Conservation (phyloP, 1,139 yeast genomes). For the Kluyveromyces marxianus region DNA sequence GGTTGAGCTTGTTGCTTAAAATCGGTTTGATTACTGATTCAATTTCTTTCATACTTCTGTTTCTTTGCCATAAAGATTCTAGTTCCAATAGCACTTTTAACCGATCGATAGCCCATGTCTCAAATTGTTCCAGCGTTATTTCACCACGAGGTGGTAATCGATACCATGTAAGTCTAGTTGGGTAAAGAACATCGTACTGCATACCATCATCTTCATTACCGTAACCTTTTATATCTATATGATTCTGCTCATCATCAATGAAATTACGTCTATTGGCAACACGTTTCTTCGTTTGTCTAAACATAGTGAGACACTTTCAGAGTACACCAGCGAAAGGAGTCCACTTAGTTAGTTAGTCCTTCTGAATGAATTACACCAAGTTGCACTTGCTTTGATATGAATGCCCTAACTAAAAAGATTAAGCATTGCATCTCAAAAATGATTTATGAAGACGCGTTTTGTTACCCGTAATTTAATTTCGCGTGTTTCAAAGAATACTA, state of each 20-base stretch:
- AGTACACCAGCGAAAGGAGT: neutral
- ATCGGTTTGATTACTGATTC: constrained; percentile 60
- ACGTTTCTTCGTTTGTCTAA: constrained; percentile 67
- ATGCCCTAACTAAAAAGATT: neutral
- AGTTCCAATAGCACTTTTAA: constrained; percentile 76
- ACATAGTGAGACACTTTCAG: constrained; percentile 38
- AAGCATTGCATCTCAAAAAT: neutral
- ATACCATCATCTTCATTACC: constrained; percentile 23
- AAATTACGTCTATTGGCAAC: constrained; percentile 70
- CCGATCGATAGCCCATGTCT: constrained; percentile 91
- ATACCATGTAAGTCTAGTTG: constrained; percentile 43
- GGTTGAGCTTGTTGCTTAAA: constrained; percentile 57
- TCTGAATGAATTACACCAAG: neutral
- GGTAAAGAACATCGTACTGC: constrained; percentile 27
- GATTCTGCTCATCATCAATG: constrained; percentile 30
- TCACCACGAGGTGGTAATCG: constrained; percentile 71
- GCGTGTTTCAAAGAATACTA: no score
- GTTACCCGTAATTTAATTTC: no score
- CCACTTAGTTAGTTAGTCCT: no score
- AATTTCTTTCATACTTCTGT: constrained; percentile 56
- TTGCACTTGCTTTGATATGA: neutral
- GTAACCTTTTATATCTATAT: constrained; percentile 10
- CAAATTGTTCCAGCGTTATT: constrained; percentile 86
- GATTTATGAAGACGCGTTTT: no score
- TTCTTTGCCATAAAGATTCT: constrained; percentile 65